phyloP scores from a whole-genome alignment of 1,284 basidiomycete species.

The Cryptococcus hybrid region DNA sequence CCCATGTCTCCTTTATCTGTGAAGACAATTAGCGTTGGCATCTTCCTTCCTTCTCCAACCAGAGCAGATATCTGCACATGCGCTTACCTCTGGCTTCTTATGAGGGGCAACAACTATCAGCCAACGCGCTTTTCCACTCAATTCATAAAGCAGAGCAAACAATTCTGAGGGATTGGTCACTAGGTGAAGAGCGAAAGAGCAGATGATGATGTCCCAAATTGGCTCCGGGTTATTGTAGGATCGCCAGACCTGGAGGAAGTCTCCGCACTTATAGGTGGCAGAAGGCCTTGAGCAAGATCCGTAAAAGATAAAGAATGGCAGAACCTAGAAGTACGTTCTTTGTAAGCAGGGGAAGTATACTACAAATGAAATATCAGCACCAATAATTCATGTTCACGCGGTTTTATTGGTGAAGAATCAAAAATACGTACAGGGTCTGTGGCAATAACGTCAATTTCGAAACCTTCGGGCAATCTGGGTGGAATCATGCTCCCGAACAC shows the following conservation, averaged over 20 bases:
- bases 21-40: neutral
- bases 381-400: too few relatives aligned
- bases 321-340: slow-evolving; percentile 53
- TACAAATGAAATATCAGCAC: slow-evolving; percentile 23
- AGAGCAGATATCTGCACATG: neutral
- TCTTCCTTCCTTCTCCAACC: neutral
- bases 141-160: slow-evolving; percentile 62
- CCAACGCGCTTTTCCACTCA: slow-evolving; percentile 62
- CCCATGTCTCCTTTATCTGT: slow-evolving; percentile 72
- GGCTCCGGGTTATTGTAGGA: neutral
- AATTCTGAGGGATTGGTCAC: slow-evolving; percentile 62
- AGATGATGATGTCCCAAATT: slow-evolving; percentile 62
- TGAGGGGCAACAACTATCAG: slow-evolving; percentile 68
- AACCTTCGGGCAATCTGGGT: slow-evolving; percentile 11
- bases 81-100: slow-evolving; percentile 66
- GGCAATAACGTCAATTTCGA: slow-evolving; percentile 32
- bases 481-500: slow-evolving; percentile 12
- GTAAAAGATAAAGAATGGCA: slow-evolving; percentile 58
- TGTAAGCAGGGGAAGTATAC: slow-evolving; percentile 58
- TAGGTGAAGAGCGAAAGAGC: slow-evolving; percentile 70
- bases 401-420: neutral
- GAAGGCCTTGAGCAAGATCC: slow-evolving; percentile 56
- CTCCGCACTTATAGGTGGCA: slow-evolving; percentile 40
- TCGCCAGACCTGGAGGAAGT: slow-evolving; percentile 11
- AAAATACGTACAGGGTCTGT: slow-evolving; percentile 51